phyloP scores from a whole-genome alignment of 1,284 basidiomycete species.

The Tilletia caries region DNA sequence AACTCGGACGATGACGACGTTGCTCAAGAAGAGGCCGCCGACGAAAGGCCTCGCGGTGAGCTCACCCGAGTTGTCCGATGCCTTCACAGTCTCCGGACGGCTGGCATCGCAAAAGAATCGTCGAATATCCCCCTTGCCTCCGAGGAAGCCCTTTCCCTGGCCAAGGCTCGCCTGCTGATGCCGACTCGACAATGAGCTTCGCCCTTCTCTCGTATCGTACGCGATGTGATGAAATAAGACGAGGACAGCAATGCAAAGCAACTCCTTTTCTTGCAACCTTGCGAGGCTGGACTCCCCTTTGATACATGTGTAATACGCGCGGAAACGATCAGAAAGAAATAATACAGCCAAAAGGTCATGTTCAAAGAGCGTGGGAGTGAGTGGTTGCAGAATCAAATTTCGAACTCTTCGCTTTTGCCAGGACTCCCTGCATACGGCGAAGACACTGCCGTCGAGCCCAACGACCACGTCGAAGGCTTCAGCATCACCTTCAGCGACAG shows the following conservation, averaged over 20 bases:
- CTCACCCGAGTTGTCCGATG: neutral
- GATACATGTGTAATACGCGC: too few species aligned
- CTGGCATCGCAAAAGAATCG: neutral
- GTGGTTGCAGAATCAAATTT: too few species aligned
- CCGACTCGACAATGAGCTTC: too few species aligned
- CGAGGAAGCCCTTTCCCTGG: neutral
- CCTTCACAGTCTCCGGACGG: neutral
- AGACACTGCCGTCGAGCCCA: neutral
- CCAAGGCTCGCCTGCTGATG: neutral
- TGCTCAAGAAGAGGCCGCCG: constrained; percentile 32
- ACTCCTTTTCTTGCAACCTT: too few species aligned
- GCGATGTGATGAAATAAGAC: too few species aligned
- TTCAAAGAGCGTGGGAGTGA: too few species aligned
- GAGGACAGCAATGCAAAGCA: too few species aligned
- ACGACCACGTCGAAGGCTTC: neutral
- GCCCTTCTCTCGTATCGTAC: too few species aligned
- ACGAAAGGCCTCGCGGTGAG: constrained; percentile 8
- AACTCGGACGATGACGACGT: constrained; percentile 42
- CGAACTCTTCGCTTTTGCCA: too few species aligned
- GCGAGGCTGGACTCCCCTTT: too few species aligned
- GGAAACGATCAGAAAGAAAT: too few species aligned
- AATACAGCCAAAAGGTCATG: too few species aligned
- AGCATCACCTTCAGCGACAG: neutral
- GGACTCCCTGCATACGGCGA: neutral
- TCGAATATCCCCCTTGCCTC: neutral